phyloP scores from a whole-genome alignment of 176 grass and related monocot genomes.

The Neostapfia colusana region DNA sequence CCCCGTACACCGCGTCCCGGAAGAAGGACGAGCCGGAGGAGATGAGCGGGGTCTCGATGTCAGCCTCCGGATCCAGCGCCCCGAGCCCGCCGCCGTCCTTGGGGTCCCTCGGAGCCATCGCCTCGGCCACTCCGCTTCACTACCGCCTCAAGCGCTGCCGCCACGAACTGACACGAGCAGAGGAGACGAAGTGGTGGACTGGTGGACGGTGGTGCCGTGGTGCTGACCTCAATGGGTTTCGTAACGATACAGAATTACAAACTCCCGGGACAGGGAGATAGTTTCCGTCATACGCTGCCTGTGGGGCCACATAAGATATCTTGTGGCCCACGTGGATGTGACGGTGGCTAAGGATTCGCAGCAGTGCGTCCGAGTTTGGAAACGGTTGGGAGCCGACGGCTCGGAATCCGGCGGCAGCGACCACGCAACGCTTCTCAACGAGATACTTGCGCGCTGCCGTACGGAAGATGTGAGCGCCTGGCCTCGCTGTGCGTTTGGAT shows the following conservation, averaged over 20 bases:
- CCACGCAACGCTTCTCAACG: conserved; percentile 15
- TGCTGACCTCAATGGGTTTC: neutral
- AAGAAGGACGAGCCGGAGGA: conserved; percentile 34
- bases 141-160: neutral
- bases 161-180: conserved; percentile 22
- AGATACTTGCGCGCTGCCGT: neutral
- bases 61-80: conserved; percentile 32
- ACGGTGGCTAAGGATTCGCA: neutral
- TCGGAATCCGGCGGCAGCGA: conserved; percentile 6
- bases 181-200: neutral
- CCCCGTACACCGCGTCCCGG: conserved; percentile 43
- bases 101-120: conserved; percentile 38
- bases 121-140: conserved; percentile 7
- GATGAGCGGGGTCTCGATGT: conserved; percentile 47
- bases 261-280: neutral
- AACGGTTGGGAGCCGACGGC: neutral
- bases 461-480: neutral
- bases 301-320: rapidly evolving
- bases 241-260: neutral
- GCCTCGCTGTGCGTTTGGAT: neutral
- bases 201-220: neutral
- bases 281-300: neutral
- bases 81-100: conserved; percentile 12
- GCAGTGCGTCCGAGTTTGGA: neutral
- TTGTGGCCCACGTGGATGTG: conserved; percentile 2